These are phyloP conservation scores for Endothia cerciana DNA, from an alignment of 2,329 filamentous ascomycete species.

Conservation along the genomic window DNA sequence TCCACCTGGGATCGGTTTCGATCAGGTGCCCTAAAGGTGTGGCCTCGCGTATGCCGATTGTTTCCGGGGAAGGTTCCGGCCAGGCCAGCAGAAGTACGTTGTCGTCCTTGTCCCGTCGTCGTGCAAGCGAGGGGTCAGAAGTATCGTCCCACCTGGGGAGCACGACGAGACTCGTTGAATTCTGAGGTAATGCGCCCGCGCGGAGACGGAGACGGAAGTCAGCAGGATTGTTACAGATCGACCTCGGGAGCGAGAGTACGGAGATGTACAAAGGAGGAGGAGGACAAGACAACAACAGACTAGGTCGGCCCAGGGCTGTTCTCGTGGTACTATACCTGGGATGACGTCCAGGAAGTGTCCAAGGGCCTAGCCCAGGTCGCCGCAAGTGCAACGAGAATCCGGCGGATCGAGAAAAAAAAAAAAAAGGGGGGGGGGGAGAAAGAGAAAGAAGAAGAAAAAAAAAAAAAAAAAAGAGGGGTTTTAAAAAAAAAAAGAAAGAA, in stretches of 20 bases:
- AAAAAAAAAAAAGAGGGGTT: not conserved
- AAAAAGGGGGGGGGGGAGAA: not conserved
- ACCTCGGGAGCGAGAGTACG: not conserved
- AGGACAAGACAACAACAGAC: not conserved
- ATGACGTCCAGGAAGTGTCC: not conserved
- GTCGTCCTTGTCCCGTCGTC: constrained; percentile 10
- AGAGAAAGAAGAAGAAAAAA: not conserved
- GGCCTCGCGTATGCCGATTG: constrained; percentile 8
- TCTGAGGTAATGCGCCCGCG: constrained; percentile 7
- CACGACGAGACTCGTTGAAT: constrained; percentile 18
- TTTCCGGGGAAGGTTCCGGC: constrained; percentile 13
- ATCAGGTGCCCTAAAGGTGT: constrained; percentile 12
- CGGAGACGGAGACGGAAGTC: constrained; percentile 9
- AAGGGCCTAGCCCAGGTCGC: not conserved
- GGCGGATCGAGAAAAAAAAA: not conserved
- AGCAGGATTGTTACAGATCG: constrained; percentile 13
- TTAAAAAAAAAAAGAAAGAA: not conserved
- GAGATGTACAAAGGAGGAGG: not conserved
- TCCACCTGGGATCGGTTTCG: constrained; percentile 21
- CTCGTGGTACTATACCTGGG: constrained; percentile 2
- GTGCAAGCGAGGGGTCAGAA: constrained; percentile 23
- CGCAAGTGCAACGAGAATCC: not conserved
- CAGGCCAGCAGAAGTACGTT: not conserved
- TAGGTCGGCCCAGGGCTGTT: constrained; percentile 2
- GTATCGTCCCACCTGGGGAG: constrained; percentile 3